phyloP scores from a whole-genome alignment of 1,284 basidiomycete genomes.

The Flammula alnicola region DNA sequence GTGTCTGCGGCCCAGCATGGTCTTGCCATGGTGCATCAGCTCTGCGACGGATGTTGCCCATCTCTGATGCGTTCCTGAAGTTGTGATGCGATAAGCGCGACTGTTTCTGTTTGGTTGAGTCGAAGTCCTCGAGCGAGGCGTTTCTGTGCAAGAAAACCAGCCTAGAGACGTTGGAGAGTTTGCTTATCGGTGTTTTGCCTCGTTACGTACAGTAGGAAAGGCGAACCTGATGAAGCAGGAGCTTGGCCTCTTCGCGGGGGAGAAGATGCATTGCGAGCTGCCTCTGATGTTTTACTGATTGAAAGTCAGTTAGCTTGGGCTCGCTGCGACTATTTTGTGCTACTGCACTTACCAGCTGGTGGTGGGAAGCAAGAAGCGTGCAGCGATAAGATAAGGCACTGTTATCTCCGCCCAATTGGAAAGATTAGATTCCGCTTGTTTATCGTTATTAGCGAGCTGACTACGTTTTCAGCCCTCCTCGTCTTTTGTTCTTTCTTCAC shows the following conservation, averaged over 20 bases:
- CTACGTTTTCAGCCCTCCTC: too few species aligned
- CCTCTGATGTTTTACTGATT: not conserved
- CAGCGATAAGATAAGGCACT: not conserved
- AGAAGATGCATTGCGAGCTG: constrained; percentile 50
- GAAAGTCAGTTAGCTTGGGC: not conserved
- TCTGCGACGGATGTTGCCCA: constrained; percentile 89
- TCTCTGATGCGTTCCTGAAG: constrained; percentile 96
- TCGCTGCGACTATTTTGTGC: not conserved
- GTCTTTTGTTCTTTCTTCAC: too few species aligned
- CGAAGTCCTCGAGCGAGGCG: constrained; percentile 89
- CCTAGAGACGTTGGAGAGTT: constrained; percentile 40
- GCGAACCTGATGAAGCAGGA: constrained; percentile 56
- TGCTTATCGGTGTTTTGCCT: not conserved
- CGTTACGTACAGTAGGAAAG: not conserved
- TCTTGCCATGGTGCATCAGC: constrained; percentile 92
- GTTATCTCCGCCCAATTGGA: not conserved
- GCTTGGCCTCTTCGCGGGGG: constrained; percentile 55
- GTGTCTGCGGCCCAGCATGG: constrained; percentile 86
- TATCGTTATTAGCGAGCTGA: too few species aligned
- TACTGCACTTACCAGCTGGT: not conserved
- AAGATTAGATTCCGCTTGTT: too few species aligned
- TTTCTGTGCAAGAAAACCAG: constrained; percentile 90
- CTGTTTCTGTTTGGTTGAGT: constrained; percentile 88
- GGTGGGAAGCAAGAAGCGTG: constrained; percentile 1
- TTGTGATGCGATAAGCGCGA: constrained; percentile 88